Conservation (phyloP, 1,139 yeast genomes). For the Candida albicans region DNA sequence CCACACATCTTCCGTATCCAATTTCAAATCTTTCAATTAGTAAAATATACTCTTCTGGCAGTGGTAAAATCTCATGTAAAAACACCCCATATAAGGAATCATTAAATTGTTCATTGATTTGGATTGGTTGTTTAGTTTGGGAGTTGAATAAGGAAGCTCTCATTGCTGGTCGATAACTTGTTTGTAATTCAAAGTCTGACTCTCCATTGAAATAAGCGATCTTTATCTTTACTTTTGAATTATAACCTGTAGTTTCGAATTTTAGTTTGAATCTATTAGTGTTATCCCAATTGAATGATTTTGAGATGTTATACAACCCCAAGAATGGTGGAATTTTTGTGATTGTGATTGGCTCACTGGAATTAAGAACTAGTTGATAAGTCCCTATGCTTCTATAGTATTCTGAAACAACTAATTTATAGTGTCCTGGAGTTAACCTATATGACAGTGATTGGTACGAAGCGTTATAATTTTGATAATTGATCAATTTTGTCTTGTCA, state of each 20-base stretch:
- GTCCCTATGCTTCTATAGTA: conserved; percentile 20
- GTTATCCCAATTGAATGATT: conserved; percentile 37
- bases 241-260: conserved; percentile 23
- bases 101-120: conserved; percentile 41
- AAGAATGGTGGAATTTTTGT: conserved; percentile 25
- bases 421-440: conserved; percentile 35
- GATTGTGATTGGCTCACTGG: conserved; percentile 8
- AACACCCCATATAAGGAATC: conserved; percentile 46
- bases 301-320: conserved; percentile 35
- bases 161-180: conserved; percentile 39
- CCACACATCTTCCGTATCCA: conserved; percentile 40
- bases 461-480: conserved; percentile 28
- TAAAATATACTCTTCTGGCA: conserved; percentile 35
- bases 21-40: conserved; percentile 51
- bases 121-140: conserved; percentile 26
- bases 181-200: conserved; percentile 21
- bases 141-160: conserved; percentile 46
- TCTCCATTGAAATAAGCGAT: conserved; percentile 21
- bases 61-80: conserved; percentile 29
- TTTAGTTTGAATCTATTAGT: conserved; percentile 36
- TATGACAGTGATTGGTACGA: conserved; percentile 18
- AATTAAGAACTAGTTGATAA: conserved; percentile 17
- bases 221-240: conserved; percentile 27
- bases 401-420: conserved; percentile 36
- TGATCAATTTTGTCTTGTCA: conserved; percentile 29